Conservation (phyloP, 2,329 filamentous ascomycete genomes). For the Trichoderma sp. region DNA sequence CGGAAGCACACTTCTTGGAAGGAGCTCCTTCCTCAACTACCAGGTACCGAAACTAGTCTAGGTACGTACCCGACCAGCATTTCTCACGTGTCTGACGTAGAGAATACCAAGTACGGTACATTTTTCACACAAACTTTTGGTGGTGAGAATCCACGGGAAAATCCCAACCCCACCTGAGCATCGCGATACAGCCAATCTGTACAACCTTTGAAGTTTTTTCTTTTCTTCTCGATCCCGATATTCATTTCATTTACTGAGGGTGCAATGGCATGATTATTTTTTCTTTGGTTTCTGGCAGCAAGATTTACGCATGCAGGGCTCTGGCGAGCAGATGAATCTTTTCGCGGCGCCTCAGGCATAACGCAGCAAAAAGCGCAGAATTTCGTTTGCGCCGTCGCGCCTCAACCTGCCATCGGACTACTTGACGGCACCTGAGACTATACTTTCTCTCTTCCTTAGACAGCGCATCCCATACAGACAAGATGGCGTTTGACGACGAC, state of each 20-base stretch:
- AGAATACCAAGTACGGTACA: background rate
- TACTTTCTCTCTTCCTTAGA: background rate
- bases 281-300: background rate
- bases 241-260: background rate
- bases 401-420: background rate
- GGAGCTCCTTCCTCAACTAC: background rate
- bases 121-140: background rate
- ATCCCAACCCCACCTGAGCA: background rate
- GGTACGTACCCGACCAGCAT: no score
- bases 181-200: background rate
- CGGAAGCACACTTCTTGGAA: no score
- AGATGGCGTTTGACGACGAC: conserved; percentile 46
- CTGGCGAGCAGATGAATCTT: background rate
- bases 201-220: background rate
- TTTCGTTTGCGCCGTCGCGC: background rate
- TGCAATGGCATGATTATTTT: background rate
- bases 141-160: background rate
- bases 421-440: background rate
- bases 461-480: background rate
- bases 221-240: background rate
- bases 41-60: background rate
- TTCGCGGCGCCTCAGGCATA: background rate
- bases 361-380: background rate
- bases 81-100: background rate
- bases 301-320: background rate